Evolutionary conservation across 768 basidiomycete species (phyloP), one percentile per base, ranked within the genome.

Genomic region (Solioccasus polychromus): DNA sequence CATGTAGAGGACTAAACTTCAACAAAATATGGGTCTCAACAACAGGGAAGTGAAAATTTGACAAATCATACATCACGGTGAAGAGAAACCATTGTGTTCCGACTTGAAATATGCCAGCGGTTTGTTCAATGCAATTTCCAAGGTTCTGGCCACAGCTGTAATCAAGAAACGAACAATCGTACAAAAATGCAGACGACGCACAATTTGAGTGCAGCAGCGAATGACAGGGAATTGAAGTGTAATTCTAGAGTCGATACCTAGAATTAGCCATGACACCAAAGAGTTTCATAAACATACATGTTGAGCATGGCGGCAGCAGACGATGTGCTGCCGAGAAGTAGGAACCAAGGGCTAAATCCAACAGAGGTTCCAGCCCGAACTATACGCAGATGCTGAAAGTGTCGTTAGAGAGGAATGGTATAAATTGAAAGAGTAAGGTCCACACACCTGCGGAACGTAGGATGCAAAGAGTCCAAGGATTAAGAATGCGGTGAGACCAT

Each of bases 301-400:
- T 96, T 96, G 39, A 94, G 70, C 78, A 93, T 78, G 1, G 78
- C 88, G 0, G 89, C 83, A 3, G 89, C 85, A 11, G 83, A 79
- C 14, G 88, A 88, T 0, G 88, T 90, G 51, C 84, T 85, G 7
- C 96, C 96, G 0, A 98, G 79, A 6, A 97, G 72, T 26, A 98
- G 70, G 59, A 89, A 98, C 78, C 88, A 85, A 15, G 94, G 92
- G 50, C 88, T 93, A 52, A 98, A 82, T 0, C 96, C 96, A 54
- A 94, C 84, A 0, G 88, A 92, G 0, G 92, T 85, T 30, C 80
- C 76, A 19, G 81, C 75, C 39, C 72, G 62, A 57, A 96, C 86
- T 54, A 96, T 96, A 7, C 92, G 78, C 42, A 81, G 68, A 56
- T 91, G 90, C 85, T 92, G 39, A 24, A 8, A 14, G 44, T 17